These are phyloP conservation scores for Coccomyxa subellipsoidea DNA, from an alignment of 163 green algal genomes.

Conservation along the genomic window DNA sequence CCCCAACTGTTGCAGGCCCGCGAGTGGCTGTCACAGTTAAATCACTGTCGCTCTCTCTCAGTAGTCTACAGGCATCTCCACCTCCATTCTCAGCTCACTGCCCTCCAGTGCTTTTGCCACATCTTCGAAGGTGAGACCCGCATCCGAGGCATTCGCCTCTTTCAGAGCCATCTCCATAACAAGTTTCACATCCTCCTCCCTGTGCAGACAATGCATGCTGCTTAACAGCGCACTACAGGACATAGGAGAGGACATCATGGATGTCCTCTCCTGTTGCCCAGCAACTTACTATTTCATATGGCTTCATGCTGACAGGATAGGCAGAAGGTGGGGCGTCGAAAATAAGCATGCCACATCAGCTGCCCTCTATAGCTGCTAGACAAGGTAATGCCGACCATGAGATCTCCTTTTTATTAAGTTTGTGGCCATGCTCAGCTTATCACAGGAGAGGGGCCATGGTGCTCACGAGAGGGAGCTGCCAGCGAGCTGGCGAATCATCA, in stretches of 20 bases:
- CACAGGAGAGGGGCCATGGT: neutral
- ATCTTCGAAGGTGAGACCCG: slow-evolving; percentile 14
- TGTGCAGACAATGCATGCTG: neutral
- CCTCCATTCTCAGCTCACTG: neutral
- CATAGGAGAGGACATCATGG: no score
- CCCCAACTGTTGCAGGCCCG: no score
- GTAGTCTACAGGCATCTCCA: neutral
- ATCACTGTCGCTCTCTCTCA: neutral
- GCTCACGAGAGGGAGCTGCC: slow-evolving; percentile 59
- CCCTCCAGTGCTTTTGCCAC: neutral
- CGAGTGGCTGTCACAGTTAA: neutral
- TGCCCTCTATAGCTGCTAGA: no score
- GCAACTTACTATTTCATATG: neutral
- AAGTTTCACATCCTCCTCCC: slow-evolving; percentile 8
- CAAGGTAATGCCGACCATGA: no score
- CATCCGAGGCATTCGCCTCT: slow-evolving; percentile 9
- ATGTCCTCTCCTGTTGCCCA: no score
- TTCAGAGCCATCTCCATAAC: slow-evolving; percentile 34
- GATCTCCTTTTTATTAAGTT: no score
- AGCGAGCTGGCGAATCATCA: slow-evolving; percentile 80
- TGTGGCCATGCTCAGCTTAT: no score
- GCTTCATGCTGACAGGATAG: no score
- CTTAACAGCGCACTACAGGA: no score
- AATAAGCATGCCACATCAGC: no score
- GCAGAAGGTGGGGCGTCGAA: no score